A percentile compares a stretch with the other conserved stretches of the same genome.
phyloP scores from a whole-genome alignment of 169 alveolate genomes.

The Plasmodium malariae region DNA sequence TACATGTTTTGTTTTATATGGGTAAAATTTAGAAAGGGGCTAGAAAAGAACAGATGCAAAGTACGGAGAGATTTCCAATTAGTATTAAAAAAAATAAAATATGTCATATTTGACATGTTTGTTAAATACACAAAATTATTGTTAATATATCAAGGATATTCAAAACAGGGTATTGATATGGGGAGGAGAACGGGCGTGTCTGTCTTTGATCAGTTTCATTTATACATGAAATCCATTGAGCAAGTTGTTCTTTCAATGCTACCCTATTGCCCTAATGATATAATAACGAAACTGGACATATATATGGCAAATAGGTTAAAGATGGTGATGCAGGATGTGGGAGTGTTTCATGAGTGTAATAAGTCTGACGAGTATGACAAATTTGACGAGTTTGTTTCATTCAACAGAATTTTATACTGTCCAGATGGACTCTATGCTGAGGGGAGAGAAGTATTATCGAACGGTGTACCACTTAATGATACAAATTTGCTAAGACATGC shows the following conservation, averaged over 20 bases:
- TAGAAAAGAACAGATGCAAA: background rate
- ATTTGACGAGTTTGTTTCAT: slow-evolving; percentile 4
- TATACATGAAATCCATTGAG: slow-evolving; percentile 62
- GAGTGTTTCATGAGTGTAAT: background rate
- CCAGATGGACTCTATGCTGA: background rate
- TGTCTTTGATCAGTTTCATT: slow-evolving; percentile 21
- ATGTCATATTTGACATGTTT: slow-evolving; percentile 48
- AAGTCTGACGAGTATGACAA: too few relatives aligned
- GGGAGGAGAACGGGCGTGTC: background rate
- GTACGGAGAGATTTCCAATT: background rate
- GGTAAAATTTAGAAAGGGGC: background rate
- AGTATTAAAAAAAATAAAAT: slow-evolving; percentile 41
- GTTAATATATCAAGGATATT: slow-evolving; percentile 38
- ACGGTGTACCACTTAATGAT: too few relatives aligned
- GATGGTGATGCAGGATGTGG: background rate
- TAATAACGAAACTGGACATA: slow-evolving; percentile 24
- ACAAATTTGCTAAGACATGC: too few relatives aligned
- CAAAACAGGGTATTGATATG: background rate
- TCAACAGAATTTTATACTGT: slow-evolving; percentile 9
- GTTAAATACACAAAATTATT: slow-evolving; percentile 41
- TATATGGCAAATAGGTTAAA: slow-evolving; percentile 2
- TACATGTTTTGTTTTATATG: slow-evolving; percentile 47
- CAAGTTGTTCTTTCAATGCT: slow-evolving; percentile 25
- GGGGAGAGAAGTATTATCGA: too few relatives aligned
- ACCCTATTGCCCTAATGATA: slow-evolving; percentile 16